phyloP scores from a whole-genome alignment of 1,139 yeast genomes.

The Blastobotrys serpentis region DNA sequence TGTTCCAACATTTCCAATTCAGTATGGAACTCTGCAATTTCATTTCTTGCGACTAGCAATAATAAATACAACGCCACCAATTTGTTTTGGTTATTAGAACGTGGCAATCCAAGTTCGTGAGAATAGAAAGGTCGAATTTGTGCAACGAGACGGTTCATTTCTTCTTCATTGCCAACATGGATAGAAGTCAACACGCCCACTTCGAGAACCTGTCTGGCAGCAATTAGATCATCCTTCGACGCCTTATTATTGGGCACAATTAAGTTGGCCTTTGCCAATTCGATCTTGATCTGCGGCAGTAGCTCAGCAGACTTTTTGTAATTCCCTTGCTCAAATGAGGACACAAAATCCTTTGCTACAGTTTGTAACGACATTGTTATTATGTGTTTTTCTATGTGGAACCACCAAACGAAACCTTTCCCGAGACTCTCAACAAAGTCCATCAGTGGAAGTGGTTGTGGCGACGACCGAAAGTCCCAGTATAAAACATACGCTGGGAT shows the following conservation, averaged over 20 bases:
- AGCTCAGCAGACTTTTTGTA: slow-evolving; percentile 60
- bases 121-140: slow-evolving; percentile 77
- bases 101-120: slow-evolving; percentile 47
- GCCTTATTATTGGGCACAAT: slow-evolving; percentile 59
- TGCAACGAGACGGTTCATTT: slow-evolving; percentile 68
- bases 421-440: no score
- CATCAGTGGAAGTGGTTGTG: no score
- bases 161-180: slow-evolving; percentile 57
- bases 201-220: slow-evolving; percentile 80
- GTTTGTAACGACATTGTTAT: slow-evolving; percentile 32
- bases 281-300: slow-evolving; percentile 71
- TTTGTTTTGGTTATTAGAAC: slow-evolving; percentile 68
- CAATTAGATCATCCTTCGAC: slow-evolving; percentile 63
- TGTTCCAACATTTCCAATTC: slow-evolving; percentile 76
- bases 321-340: slow-evolving; percentile 59
- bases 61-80: slow-evolving; percentile 74
- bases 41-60: slow-evolving; percentile 75
- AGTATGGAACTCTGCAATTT: slow-evolving; percentile 82
- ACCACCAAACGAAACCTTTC: no score
- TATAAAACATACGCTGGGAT: neutral
- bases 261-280: slow-evolving; percentile 71
- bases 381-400: neutral
- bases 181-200: slow-evolving; percentile 81
- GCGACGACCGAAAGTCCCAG: no score
- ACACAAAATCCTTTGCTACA: slow-evolving; percentile 62